These are phyloP conservation scores for Cenchrus americanus DNA, from an alignment of 176 grass and related monocot species.

Conservation along the genomic window DNA sequence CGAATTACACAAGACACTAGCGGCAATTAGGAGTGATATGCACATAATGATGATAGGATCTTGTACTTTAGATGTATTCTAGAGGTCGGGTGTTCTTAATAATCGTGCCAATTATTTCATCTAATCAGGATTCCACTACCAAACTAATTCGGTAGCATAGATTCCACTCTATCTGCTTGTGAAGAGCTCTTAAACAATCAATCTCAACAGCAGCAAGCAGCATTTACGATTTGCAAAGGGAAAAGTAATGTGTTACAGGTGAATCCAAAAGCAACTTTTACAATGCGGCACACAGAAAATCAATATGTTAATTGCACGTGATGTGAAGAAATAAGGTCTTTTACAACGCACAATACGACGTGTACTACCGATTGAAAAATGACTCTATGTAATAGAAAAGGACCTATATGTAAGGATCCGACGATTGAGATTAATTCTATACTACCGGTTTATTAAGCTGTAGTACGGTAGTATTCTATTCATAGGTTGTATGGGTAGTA, in stretches of 20 bases:
- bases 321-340: background rate
- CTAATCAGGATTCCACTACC: background rate
- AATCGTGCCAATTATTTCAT: background rate
- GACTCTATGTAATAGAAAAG: no score
- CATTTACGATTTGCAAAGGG: background rate
- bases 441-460: no score
- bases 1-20: background rate
- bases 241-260: background rate
- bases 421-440: no score
- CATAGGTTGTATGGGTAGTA: no score
- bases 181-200: background rate
- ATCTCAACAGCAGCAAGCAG: background rate
- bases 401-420: no score
- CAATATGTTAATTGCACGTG: background rate
- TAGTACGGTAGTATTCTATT: no score
- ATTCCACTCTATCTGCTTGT: background rate
- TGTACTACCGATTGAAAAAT: no score
- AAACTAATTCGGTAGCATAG: background rate
- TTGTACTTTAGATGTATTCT: background rate
- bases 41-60: background rate
- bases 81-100: slow-evolving; percentile 2
- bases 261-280: background rate
- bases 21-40: background rate
- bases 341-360: no score
- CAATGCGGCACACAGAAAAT: background rate